Evolutionary conservation across 108 stramenopile species (phyloP).

Genomic region (Hondaea fermentalgiana): DNA sequence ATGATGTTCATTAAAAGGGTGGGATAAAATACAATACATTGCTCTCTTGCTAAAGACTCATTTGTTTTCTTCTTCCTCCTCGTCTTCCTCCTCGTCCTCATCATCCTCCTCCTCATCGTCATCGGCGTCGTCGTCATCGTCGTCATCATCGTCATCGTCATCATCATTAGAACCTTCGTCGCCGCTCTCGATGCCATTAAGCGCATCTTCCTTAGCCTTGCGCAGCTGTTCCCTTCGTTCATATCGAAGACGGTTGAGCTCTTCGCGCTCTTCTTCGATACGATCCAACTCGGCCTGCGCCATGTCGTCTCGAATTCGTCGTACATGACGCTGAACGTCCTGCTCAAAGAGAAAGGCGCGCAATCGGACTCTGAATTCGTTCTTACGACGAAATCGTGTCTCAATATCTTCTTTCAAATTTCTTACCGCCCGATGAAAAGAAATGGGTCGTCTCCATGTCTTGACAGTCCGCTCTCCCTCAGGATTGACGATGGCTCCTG

Average conservation of each 20-base stretch:
- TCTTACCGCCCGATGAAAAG: not conserved
- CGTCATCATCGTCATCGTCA: not conserved
- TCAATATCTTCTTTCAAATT: not conserved
- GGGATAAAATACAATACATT: too few species aligned
- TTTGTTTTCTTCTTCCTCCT: too few species aligned
- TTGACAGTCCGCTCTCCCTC: not conserved
- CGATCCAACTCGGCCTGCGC: not conserved
- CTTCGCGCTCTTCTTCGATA: not conserved
- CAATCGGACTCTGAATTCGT: conserved; percentile 47
- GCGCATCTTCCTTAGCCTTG: not conserved
- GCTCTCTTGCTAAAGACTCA: too few species aligned
- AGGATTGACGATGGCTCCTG: not conserved
- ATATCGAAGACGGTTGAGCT: not conserved
- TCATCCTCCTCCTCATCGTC: not conserved
- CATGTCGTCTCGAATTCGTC: not conserved
- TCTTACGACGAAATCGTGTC: conserved; percentile 53
- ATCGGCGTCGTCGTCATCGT: not conserved
- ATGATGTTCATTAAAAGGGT: too few species aligned
- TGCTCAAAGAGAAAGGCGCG: conserved; percentile 61
- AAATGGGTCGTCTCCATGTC: conserved; percentile 26
- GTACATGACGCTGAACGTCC: conserved; percentile 39
- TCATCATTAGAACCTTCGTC: not conserved
- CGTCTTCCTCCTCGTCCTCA: not conserved
- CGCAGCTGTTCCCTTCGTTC: not conserved
- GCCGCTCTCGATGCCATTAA: not conserved